A percentile compares a stretch with the other conserved stretches of the same genome.
These are phyloP conservation scores for Fraxinus quadrangulata DNA, from an alignment of 257 asterid species.

Conservation along the genomic window DNA sequence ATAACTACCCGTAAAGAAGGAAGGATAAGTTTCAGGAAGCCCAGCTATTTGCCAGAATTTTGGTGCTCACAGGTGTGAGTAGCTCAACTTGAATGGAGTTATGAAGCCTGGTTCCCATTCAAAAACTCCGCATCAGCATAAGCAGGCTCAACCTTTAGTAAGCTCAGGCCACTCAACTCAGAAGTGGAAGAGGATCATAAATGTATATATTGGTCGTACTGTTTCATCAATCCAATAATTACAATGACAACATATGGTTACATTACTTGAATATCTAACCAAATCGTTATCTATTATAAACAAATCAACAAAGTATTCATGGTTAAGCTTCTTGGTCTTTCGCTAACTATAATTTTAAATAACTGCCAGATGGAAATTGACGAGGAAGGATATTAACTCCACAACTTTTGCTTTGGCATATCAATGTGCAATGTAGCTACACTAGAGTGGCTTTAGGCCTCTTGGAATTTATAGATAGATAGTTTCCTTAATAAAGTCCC, in stretches of 20 bases:
- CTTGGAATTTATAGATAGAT: too few species aligned
- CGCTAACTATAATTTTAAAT: not conserved
- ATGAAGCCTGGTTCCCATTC: not conserved
- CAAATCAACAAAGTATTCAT: not conserved
- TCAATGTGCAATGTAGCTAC: not conserved
- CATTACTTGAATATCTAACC: not conserved
- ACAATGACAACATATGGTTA: not conserved
- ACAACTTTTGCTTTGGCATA: not conserved
- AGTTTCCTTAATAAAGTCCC: not conserved
- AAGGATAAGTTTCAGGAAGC: conserved; percentile 2
- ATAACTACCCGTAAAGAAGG: not conserved
- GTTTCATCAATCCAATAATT: not conserved
- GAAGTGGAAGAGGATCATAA: not conserved
- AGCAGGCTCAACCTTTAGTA: not conserved
- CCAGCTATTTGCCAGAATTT: not conserved
- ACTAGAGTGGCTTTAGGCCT: not conserved
- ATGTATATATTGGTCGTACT: not conserved
- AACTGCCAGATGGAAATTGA: not conserved
- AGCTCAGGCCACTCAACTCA: not conserved
- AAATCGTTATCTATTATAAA: not conserved
- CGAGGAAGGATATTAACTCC: not conserved
- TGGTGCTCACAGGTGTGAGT: not conserved
- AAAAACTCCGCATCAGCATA: not conserved
- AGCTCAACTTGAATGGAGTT: not conserved
- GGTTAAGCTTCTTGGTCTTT: not conserved